phyloP scores from a whole-genome alignment of 345 rosid genomes.

The Hibiscus trionum region DNA sequence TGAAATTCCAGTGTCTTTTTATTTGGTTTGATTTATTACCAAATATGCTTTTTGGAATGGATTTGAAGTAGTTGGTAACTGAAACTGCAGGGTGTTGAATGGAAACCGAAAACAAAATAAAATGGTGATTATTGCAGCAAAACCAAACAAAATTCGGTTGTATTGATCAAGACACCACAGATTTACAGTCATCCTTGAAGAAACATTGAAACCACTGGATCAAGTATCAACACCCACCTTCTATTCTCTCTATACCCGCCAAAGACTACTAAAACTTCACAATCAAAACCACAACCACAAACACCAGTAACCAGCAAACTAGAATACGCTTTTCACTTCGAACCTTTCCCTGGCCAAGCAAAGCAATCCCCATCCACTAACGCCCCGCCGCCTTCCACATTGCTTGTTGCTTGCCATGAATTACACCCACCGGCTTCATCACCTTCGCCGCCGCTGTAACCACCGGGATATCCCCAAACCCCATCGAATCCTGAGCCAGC shows the following conservation, averaged over 20 bases:
- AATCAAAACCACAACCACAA: not conserved
- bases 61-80: conserved; percentile 3
- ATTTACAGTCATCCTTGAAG: conserved; percentile 15
- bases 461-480: conserved; percentile 32
- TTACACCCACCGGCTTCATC: conserved; percentile 19
- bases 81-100: not conserved
- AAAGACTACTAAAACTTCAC: not conserved
- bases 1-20: not conserved
- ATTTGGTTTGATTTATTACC: not conserved
- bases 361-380: conserved; percentile 35
- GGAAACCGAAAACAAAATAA: not conserved
- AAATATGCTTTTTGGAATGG: not conserved
- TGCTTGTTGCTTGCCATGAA: conserved; percentile 31
- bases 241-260: conserved; percentile 15
- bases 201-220: not conserved
- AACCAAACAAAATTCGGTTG: not conserved
- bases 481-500: conserved; percentile 25
- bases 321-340: conserved; percentile 23
- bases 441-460: conserved; percentile 1
- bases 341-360: conserved; percentile 43
- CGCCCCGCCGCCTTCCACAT: conserved; percentile 19
- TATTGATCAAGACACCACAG: not conserved
- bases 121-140: not conserved
- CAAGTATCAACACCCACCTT: not conserved
- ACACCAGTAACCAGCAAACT: not conserved